Percentiles rank a stretch among this genome's conserved stretches.
These are phyloP conservation scores for Arthonia radiata DNA, from an alignment of 495 filamentous ascomycete genomes.

Conservation along the genomic window DNA sequence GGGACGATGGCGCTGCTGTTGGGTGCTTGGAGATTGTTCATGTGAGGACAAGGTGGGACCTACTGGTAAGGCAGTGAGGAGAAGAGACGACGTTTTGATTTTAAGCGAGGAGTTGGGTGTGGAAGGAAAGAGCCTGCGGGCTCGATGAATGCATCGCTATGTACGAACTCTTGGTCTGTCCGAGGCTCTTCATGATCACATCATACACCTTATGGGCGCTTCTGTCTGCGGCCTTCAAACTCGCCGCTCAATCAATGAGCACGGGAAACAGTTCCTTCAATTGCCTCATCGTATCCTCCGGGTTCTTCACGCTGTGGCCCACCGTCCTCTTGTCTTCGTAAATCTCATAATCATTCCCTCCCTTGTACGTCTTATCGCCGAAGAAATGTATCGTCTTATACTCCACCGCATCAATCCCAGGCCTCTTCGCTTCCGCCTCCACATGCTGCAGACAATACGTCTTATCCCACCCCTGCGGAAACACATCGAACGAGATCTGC, in stretches of 20 bases:
- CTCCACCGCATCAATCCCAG: slow-evolving; percentile 28
- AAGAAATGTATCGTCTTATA: slow-evolving; percentile 93
- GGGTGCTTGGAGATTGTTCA: slow-evolving; percentile 84
- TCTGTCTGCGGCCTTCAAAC: too few relatives aligned
- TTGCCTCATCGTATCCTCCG: slow-evolving; percentile 54
- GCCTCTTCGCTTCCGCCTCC: slow-evolving; percentile 47
- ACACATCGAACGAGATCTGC: slow-evolving; percentile 95
- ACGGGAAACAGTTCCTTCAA: slow-evolving; percentile 57
- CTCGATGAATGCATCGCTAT: too few relatives aligned
- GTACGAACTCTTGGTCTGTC: too few relatives aligned
- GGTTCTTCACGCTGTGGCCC: slow-evolving; percentile 57
- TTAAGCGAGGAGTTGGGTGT: too few relatives aligned
- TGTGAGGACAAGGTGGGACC: too few relatives aligned
- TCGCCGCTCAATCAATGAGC: too few relatives aligned
- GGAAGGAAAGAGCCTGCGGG: too few relatives aligned
- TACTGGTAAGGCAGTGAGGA: too few relatives aligned
- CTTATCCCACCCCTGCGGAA: slow-evolving; percentile 95
- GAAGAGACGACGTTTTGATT: too few relatives aligned
- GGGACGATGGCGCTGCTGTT: slow-evolving; percentile 78
- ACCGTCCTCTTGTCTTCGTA: slow-evolving; percentile 54
- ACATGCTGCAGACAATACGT: slow-evolving; percentile 86
- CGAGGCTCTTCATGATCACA: too few relatives aligned
- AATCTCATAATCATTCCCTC: slow-evolving; percentile 93
- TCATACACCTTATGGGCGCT: too few relatives aligned
- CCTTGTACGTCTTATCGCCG: slow-evolving; percentile 72